Base-by-base conservation (phyloP, 163 green algal species). In the Prototheca wickerhamii region DNA sequence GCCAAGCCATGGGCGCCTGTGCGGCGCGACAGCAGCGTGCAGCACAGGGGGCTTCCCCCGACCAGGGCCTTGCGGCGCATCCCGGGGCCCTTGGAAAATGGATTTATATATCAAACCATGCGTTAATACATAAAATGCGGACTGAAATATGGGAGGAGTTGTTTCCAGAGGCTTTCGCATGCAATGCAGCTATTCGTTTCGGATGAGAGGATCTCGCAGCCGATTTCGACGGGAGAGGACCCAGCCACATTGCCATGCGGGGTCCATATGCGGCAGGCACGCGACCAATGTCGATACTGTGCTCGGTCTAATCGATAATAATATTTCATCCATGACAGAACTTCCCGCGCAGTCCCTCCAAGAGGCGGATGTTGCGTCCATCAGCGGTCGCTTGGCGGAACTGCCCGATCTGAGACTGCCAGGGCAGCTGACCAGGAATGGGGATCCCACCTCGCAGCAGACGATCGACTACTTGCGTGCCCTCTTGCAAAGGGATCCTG, bases 401-500 rank as follows among this genome's bases (percentile, higher is more conserved):
- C 29, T 56, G 12, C 26, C 26, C 5, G 29, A 37, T 21, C 29
- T 64, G 12, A 15, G 58, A 5, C 40, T 64, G 10, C 58, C 58
- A 23, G 58, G 58, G 0, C 58, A 53, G 43, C 15, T 64, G 43
- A 56, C 58, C 7, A n/a, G 58, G 10, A 54, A 54, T 54, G 43
- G 43, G 23, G 29, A 51, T n/a, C 12, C 28, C 12, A 8, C 23
- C 7, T 2, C 1, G 10, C 25, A 15, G 17, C 6, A 18, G 12
- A 6, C 6, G 10, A 21, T 20, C 28, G 30, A 30, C 10, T 56
- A 65, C 20, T 15, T 65, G 17, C 15, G 18, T 10, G 15, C 30
- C 29, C 49, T 65, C 10, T 20, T 65, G 1, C 5, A 30, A 29
- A 29, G 30, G 20, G 33, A 65, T 29, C 59, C 59, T 23, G 59